Evolutionary conservation across 176 grass and related monocot genomes (phyloP).

Genomic region (Coix lacrymajobi): DNA sequence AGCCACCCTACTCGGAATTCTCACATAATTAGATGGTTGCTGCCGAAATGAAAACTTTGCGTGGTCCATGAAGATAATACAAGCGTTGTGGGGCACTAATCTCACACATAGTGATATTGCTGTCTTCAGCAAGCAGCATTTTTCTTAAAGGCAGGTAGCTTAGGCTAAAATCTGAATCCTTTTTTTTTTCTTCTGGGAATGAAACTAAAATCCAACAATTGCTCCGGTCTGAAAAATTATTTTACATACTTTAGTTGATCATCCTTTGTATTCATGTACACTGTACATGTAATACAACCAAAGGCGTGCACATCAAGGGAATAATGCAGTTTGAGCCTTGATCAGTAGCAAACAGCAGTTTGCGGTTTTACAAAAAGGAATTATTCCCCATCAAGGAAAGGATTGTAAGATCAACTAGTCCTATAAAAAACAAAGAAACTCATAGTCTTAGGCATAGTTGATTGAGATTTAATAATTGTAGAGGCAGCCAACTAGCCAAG

Average conservation of each 20-base stretch:
- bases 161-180: not conserved
- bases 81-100: not conserved
- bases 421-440: not conserved
- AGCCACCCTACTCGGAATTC: not conserved
- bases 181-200: not conserved
- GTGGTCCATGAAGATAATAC: not conserved
- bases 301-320: not conserved
- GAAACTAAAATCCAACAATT: not conserved
- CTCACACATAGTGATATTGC: not conserved
- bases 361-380: slow-evolving; percentile 18
- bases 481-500: not conserved
- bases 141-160: not conserved
- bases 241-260: not conserved
- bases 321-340: not conserved
- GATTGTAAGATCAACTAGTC: not conserved
- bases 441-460: not conserved
- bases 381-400: not conserved
- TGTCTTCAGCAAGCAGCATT: not conserved
- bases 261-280: not conserved
- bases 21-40: slow-evolving; percentile 3
- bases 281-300: not conserved
- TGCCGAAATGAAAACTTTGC: not conserved
- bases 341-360: not conserved
- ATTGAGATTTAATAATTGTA: not conserved
- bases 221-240: not conserved